Conservation (phyloP, 768 basidiomycete genomes). For the Agaricus bisporus region DNA sequence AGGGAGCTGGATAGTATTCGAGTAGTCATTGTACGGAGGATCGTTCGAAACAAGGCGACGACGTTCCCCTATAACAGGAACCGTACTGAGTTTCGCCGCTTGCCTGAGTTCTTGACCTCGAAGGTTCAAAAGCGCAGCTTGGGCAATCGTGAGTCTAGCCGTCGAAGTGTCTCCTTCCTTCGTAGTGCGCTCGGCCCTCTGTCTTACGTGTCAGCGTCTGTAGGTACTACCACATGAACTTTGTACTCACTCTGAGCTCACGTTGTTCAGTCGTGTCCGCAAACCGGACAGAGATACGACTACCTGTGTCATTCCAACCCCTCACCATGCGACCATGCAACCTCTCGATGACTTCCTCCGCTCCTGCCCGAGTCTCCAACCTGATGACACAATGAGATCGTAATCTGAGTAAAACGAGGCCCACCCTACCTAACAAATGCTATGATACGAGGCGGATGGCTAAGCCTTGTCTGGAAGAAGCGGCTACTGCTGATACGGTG, state of each 20-base stretch:
- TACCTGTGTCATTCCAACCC: conserved; percentile 72
- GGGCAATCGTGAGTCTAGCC: conserved; percentile 66
- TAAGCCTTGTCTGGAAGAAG: conserved; percentile 75
- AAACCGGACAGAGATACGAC: conserved; percentile 74
- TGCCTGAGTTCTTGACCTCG: conserved; percentile 54
- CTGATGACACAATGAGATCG: conserved; percentile 26
- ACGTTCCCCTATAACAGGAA: conserved; percentile 8
- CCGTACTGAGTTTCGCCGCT: not conserved
- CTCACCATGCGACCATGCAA: conserved; percentile 77
- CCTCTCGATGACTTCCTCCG: conserved; percentile 72
- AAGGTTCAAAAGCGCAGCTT: conserved; percentile 70
- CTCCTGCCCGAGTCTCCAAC: conserved; percentile 63
- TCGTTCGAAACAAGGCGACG: not conserved
- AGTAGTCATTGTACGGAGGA: conserved; percentile 4
- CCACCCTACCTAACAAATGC: conserved; percentile 67
- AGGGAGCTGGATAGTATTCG: not conserved
- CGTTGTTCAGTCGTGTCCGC: conserved; percentile 75
- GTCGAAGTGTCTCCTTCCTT: conserved; percentile 62
- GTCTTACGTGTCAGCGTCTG: not conserved
- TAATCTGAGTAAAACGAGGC: too few species aligned
- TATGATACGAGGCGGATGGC: conserved; percentile 72
- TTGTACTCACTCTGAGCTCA: conserved; percentile 57
- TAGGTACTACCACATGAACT: not conserved
- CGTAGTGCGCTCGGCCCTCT: conserved; percentile 57
- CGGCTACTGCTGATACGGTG: conserved; percentile 69